Percentiles rank a stretch among this genome's conserved stretches.
These are phyloP conservation scores for Monoraphidium neglectum DNA, from an alignment of 139 green algal species.

Conservation along the genomic window DNA sequence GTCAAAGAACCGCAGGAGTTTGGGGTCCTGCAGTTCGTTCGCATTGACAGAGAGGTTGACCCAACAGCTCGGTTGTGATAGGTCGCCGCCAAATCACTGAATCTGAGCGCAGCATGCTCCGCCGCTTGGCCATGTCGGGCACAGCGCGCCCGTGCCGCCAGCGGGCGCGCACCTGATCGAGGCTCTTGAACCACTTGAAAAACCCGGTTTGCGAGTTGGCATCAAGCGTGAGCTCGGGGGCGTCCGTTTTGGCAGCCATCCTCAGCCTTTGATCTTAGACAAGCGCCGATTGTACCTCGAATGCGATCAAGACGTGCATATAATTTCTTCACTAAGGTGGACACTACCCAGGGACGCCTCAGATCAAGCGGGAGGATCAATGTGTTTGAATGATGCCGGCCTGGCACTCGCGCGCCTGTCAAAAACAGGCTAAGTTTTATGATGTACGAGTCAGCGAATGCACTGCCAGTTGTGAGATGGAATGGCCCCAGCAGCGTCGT, in stretches of 20 bases:
- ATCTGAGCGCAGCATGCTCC: background rate
- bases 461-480: too few relatives aligned
- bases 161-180: conserved; percentile 34
- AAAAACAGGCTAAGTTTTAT: too few relatives aligned
- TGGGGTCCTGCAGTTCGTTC: conserved; percentile 40
- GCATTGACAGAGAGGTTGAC: background rate
- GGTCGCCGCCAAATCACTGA: background rate
- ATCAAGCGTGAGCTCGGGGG: conserved; percentile 50
- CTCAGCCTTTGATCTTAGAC: conserved; percentile 1
- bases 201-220: conserved; percentile 42
- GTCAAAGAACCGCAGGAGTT: conserved; percentile 72
- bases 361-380: too few relatives aligned
- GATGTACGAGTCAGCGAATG: too few relatives aligned
- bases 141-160: background rate
- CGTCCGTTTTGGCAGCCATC: conserved; percentile 17
- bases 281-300: background rate
- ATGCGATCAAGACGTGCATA: too few relatives aligned
- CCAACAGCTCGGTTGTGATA: background rate
- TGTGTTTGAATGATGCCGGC: too few relatives aligned
- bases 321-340: too few relatives aligned
- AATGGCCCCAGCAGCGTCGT: too few relatives aligned
- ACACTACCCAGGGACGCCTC: too few relatives aligned
- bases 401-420: too few relatives aligned
- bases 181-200: conserved; percentile 45
- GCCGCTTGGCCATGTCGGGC: background rate